Evolutionary conservation across 208 protist species (phyloP), one percentile per base, ranked within the genome.

Genomic region (Trypanosoma avium): DNA sequence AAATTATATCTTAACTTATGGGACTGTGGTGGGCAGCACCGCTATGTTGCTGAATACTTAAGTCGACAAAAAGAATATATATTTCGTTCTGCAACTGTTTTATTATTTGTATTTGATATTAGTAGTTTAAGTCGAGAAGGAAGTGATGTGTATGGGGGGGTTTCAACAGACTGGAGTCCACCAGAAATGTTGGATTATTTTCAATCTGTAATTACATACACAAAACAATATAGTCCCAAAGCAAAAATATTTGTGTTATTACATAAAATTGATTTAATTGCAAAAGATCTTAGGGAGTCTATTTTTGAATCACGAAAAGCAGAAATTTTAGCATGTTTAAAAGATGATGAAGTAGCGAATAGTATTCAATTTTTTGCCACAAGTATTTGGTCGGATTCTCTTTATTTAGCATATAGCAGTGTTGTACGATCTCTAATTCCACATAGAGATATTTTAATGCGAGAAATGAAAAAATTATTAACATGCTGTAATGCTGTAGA

Each of bases 41-140:
- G 86, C 33, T 99, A 99, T 82, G 98, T 99, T 67, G 90, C 98
- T 29, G 98, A 98, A 62, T 99, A 99, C 79, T 91, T 99, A 24
- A 93, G 86, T 43, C 92, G 88, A 38, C 97, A 99, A 71, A 87
- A 95, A 58, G 97, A 99, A 75, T 98, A 99, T 81, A 99, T 99
- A 30, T 99, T 99, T 73, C 77, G 94, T 33, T 98, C 98, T 75
- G 98, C 99, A 3, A 96, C 93, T 19, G 97, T 99, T 0, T 88
- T 99, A 67, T 97, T 99, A n/a, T 99, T 99, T 81, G 97, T 99
- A 12, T 99, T 99, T 71, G 98, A 99, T 72, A 92, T 99, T 54
- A 98, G 88, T 67, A 95, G 86, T 75, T 92, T 95, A 84, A 90
- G 86, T 70, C 71, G 79, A 26, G 84, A 88, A 27, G 74, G 67